A percentile compares a stretch with the other conserved stretches of the same genome.
Evolutionary conservation across 345 rosid species (phyloP).

Genomic region (Eucalyptus erythrocorys): DNA sequence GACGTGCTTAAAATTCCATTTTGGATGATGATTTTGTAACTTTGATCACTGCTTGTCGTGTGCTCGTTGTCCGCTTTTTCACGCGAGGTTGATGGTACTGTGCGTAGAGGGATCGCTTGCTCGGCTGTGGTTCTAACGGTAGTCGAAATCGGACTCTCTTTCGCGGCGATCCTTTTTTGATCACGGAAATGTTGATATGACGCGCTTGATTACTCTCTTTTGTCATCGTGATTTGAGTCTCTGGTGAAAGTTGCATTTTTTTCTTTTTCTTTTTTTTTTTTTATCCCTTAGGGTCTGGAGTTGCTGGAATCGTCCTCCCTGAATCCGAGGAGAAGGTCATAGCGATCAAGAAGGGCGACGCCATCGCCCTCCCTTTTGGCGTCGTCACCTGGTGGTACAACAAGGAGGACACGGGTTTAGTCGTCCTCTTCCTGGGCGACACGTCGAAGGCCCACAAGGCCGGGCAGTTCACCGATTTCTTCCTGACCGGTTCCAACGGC

Average conservation of each 20-base stretch:
- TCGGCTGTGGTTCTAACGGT: too few species aligned
- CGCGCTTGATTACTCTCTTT: neutral
- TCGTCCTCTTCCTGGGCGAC: slow-evolving; percentile 71
- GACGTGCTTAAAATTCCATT: too few species aligned
- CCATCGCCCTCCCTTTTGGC: slow-evolving; percentile 83
- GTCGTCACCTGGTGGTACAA: slow-evolving; percentile 92
- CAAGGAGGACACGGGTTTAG: slow-evolving; percentile 69
- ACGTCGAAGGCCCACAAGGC: slow-evolving; percentile 68
- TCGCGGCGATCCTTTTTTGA: too few species aligned
- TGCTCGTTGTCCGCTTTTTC: too few species aligned
- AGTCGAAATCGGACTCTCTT: neutral
- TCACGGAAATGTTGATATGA: too few species aligned
- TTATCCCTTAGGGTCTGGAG: slow-evolving; percentile 42
- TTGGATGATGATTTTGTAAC: neutral
- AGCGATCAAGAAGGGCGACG: slow-evolving; percentile 73
- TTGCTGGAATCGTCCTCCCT: slow-evolving; percentile 80
- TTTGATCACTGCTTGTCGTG: neutral
- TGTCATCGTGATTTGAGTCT: neutral
- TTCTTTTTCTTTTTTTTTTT: neutral
- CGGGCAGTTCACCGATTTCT: slow-evolving; percentile 76
- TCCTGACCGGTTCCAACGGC: slow-evolving; percentile 60
- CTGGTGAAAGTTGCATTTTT: neutral
- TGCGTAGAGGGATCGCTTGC: neutral
- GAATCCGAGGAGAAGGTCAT: slow-evolving; percentile 84
- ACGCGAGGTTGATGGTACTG: neutral